A percentile compares a stretch with the other conserved stretches of the same genome.
These are phyloP conservation scores for Mallotus japonicus DNA, from an alignment of 441 rosid species.

Conservation along the genomic window DNA sequence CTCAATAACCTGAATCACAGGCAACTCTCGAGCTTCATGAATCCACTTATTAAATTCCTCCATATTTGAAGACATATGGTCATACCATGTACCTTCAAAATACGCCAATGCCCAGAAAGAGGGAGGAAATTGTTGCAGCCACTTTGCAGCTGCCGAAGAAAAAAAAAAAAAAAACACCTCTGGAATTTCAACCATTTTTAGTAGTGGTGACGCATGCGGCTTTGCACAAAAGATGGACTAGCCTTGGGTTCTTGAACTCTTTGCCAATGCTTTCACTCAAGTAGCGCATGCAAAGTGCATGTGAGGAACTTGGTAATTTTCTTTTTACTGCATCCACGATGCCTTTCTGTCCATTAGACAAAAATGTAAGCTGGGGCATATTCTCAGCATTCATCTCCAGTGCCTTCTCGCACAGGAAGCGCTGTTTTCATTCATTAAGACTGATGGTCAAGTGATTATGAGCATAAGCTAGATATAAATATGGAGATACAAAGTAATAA, in stretches of 20 bases:
- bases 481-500: too few relatives aligned
- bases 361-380: conserved; percentile 41
- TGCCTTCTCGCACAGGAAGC: conserved; percentile 24
- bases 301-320: conserved; percentile 42
- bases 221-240: conserved; percentile 53
- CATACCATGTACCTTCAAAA: conserved; percentile 45
- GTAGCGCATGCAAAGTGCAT: conserved; percentile 43
- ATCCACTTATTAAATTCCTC: conserved; percentile 55
- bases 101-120: conserved; percentile 45
- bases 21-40: conserved; percentile 51
- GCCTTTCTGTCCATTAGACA: conserved; percentile 43
- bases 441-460: background rate
- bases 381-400: conserved; percentile 37
- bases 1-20: conserved; percentile 56
- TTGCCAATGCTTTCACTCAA: conserved; percentile 49
- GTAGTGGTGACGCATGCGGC: conserved; percentile 51
- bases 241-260: conserved; percentile 56
- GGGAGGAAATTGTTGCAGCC: conserved; percentile 52
- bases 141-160: conserved; percentile 49
- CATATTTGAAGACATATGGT: conserved; percentile 50
- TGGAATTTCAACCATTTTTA: conserved; percentile 44
- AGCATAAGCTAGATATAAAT: background rate
- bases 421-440: background rate
- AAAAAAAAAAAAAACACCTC: too few relatives aligned
- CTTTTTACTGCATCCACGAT: conserved; percentile 36